phyloP scores from a whole-genome alignment of 73 alveolate species.

The Breviolum minutum region DNA sequence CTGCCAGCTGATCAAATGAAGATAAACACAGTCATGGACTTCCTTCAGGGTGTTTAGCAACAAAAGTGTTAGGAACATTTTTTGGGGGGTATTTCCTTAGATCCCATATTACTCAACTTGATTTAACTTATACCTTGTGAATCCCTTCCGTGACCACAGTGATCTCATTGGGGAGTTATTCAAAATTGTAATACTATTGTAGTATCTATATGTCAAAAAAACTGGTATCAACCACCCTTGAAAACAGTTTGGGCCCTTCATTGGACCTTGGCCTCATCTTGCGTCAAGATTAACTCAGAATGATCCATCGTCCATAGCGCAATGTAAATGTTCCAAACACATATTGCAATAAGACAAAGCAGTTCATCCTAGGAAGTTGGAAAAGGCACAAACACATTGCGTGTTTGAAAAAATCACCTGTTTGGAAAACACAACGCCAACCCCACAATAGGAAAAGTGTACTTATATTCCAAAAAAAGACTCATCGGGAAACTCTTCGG shows the following conservation, averaged over 20 bases:
- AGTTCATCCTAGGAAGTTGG: background rate
- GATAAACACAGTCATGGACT: background rate
- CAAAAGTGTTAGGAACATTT: background rate
- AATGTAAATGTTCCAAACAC: background rate
- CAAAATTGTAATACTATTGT: background rate
- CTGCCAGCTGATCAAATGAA: constrained; percentile 5
- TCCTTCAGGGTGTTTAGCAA: background rate
- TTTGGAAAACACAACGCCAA: background rate
- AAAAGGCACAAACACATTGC: background rate
- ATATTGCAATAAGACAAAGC: background rate
- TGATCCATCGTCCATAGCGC: background rate
- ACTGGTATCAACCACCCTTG: background rate
- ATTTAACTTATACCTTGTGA: no score
- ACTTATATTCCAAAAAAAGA: background rate
- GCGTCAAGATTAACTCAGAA: background rate
- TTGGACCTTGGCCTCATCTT: background rate
- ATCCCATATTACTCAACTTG: no score
- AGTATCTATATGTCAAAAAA: no score
- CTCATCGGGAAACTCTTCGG: background rate
- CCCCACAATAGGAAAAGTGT: background rate
- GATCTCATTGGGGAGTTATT: no score
- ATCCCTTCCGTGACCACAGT: no score
- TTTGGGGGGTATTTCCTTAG: no score
- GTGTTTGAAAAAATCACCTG: background rate
- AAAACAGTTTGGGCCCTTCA: background rate